These are phyloP conservation scores for Nemania sp. DNA, from an alignment of 2,329 filamentous ascomycete genomes.

Conservation along the genomic window DNA sequence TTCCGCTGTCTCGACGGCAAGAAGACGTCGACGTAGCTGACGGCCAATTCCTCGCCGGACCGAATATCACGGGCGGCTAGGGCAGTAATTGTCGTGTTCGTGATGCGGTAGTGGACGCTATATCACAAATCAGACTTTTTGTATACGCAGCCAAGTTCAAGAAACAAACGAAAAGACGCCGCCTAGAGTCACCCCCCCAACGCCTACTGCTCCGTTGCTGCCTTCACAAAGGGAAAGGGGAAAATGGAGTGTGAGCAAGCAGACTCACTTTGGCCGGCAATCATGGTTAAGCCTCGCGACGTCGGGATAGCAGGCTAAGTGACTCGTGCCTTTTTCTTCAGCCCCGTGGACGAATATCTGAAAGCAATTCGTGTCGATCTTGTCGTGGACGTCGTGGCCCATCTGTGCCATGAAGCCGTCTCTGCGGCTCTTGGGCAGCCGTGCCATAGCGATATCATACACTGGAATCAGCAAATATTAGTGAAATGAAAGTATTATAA, in stretches of 20 bases:
- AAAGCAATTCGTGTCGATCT: constrained; percentile 54
- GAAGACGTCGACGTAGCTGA: constrained; percentile 53
- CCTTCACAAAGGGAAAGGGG: too few relatives aligned
- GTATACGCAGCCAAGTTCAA: not conserved
- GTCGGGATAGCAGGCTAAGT: constrained; percentile 53
- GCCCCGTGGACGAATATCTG: constrained; percentile 49
- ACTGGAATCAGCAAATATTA: constrained; percentile 34
- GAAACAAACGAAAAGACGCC: not conserved
- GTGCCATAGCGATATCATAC: constrained; percentile 49
- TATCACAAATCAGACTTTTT: constrained; percentile 15
- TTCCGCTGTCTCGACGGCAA: constrained; percentile 48
- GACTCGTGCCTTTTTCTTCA: constrained; percentile 45
- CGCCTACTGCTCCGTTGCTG: too few relatives aligned
- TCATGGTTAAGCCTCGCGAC: constrained; percentile 55
- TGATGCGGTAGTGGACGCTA: constrained; percentile 53
- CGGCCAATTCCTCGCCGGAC: constrained; percentile 54
- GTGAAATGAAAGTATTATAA: not conserved
- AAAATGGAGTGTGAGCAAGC: too few relatives aligned
- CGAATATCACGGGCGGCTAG: constrained; percentile 54
- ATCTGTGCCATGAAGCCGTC: constrained; percentile 50
- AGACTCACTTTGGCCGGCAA: constrained; percentile 56
- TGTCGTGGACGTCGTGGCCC: constrained; percentile 48
- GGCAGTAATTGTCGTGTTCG: constrained; percentile 53
- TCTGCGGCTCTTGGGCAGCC: constrained; percentile 43
- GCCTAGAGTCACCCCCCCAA: too few relatives aligned